Evolutionary conservation across 2,329 filamentous ascomycete species (phyloP).

Genomic region (Penicillium hordei): DNA sequence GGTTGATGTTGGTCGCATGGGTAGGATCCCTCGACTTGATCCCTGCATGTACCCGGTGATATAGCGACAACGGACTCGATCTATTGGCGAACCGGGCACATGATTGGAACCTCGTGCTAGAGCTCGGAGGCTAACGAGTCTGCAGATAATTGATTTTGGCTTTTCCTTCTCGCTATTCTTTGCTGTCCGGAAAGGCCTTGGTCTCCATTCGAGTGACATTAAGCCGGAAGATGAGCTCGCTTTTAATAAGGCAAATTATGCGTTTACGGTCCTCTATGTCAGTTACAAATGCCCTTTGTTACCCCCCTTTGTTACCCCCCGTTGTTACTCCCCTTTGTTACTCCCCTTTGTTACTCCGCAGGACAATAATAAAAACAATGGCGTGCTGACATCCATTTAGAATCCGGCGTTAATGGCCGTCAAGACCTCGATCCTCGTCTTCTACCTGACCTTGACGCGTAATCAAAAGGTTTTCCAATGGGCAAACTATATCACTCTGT

Average conservation of each 20-base stretch:
- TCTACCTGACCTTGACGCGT: slow-evolving; percentile 80
- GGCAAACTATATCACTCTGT: slow-evolving; percentile 77
- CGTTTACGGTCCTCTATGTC: slow-evolving; percentile 62
- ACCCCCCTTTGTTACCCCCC: slow-evolving; percentile 9
- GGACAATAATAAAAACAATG: background rate
- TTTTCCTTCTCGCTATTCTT: slow-evolving; percentile 50
- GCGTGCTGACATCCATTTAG: slow-evolving; percentile 42
- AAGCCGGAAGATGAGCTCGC: slow-evolving; percentile 26
- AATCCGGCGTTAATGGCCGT: slow-evolving; percentile 88
- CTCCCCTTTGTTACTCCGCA: background rate
- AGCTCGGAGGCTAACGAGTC: slow-evolving; percentile 1
- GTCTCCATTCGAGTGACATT: slow-evolving; percentile 44
- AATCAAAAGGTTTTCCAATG: slow-evolving; percentile 75
- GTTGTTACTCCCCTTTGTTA: background rate
- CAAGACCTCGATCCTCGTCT: slow-evolving; percentile 88
- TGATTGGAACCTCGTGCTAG: slow-evolving; percentile 2
- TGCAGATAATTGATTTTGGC: slow-evolving; percentile 45
- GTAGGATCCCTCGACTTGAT: slow-evolving; percentile 30
- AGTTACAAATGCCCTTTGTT: slow-evolving; percentile 31
- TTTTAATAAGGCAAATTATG: slow-evolving; percentile 55
- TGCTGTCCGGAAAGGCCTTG: slow-evolving; percentile 45
- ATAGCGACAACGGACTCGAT: slow-evolving; percentile 2
- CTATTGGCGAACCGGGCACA: background rate
- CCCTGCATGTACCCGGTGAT: slow-evolving; percentile 16
- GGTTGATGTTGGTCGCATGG: slow-evolving; percentile 79